Base-by-base conservation (phyloP, 371 early-diverging fungal genomes). In the Parasitella parasitica region DNA sequence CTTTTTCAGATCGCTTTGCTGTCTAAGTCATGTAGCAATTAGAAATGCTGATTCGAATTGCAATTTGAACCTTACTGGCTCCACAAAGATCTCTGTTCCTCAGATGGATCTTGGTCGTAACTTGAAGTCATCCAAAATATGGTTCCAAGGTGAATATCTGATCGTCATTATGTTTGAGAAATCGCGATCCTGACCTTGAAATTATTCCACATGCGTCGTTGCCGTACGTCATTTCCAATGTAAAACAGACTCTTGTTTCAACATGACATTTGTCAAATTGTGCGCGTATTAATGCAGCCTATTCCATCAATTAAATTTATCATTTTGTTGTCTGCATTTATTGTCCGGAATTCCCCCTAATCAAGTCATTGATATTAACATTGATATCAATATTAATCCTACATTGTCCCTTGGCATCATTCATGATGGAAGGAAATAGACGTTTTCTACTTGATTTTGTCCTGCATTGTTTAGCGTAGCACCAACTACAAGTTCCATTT, bases 61-160 rank as follows among this genome's bases (percentile, higher is more conserved):
- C 15, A 22, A 8, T 2, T 28, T 12, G 15, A 58, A n/a, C n/a
- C 48, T 49, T 69, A 72, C 72, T 59, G 50, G 51, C 51, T 54
- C 72, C 72, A 72, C 24, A 35, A 28, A 2, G 36, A 22, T 41
- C 63, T 56, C 38, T 69, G 72, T 36, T 52, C 64, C 32, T 49
- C 37, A 3, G 72, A 66, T 30, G 69, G 72, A 58, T 72, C 61
- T 9, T 26, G 46, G 52, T 69, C 59, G 35, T 56, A 60, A 39
- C 46, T 16, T 22, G 32, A 13, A 22, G 8, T 12, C 46, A 57
- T 57, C 13, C 43, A 22, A 20, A 1, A n/a, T n/a, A 24, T 22
- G 11, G 24, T 9, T 46, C 12, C 12, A 24, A n/a, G n/a, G n/a
- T n/a, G n/a, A n/a, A n/a, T n/a, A n/a, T n/a, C n/a, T n/a, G n/a